Base-by-base conservation (phyloP, 805 yeast genomes). In the Aciculoconidium aculeatum region DNA sequence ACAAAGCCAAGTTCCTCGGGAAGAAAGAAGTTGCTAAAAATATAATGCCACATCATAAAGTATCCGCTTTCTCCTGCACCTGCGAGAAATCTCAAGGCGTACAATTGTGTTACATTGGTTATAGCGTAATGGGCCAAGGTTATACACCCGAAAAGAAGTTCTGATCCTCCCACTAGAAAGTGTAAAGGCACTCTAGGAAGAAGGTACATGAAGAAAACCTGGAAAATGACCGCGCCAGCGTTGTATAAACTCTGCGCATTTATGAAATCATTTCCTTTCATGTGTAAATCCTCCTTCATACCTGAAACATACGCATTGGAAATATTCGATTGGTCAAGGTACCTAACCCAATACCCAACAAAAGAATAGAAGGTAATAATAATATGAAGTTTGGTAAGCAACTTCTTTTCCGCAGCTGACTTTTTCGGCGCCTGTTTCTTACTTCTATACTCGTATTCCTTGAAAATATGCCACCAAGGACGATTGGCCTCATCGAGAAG, bases 1-100 rank as follows among this genome's bases (percentile, higher is more conserved):
- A 37, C 14, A 72, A 52, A 1, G 78, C 79, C 12, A 75, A 61
- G 20, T 41, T 50, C 51, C 67, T 55, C 0, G 78, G 71, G 44
- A 74, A 73, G 14, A 72, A 54, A 6, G 78, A 78, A 17, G 70
- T 55, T 39, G 70, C 74, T 41, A 77, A 70, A 41, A 78, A 76
- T 30, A 83, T 55, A 12, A 77, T 59, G 1, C 56, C 79, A 50
- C 75, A 71, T 24, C 11, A 30, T 25, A 15, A 25, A 32, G 11
- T 23, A 24, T 6, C 25, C 16, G 3, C 32, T 20, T 8, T 44
- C 49, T 14, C 37, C 39, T 11, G 37, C 39, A 5, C 49, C 49
- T 13, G 44, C 36, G 19, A 44, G 35, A 22, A 44, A 44, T 3
- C 49, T 30, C 21, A 44, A 21, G n/a, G 40, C 48, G 21, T 44